Evolutionary conservation across 1,139 yeast genomes (phyloP).

Genomic region (Nadsonia starkeyi-henricii): DNA sequence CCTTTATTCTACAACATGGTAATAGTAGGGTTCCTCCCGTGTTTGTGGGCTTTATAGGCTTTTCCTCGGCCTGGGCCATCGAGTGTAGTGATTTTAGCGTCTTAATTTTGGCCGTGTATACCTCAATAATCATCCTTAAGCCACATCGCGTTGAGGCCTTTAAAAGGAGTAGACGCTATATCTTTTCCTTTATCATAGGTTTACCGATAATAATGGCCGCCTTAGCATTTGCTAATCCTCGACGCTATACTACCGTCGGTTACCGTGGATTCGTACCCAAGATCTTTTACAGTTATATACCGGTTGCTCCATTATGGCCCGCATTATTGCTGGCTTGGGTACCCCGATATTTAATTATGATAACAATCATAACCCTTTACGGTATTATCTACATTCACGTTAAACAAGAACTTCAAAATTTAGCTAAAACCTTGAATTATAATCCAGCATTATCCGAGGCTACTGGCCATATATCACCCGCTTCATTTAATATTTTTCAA

Average conservation of each 20-base stretch:
- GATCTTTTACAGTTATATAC: constrained; percentile 34
- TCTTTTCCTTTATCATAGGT: not conserved
- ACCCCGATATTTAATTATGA: constrained; percentile 57
- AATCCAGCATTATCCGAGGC: too few relatives aligned
- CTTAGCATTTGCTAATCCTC: constrained; percentile 3
- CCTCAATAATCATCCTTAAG: constrained; percentile 3
- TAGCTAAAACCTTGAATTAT: constrained; percentile 2
- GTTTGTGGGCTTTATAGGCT: constrained; percentile 4
- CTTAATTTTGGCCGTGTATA: constrained; percentile 3
- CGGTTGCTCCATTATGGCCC: constrained; percentile 63
- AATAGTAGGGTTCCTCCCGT: not conserved
- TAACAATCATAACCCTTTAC: constrained; percentile 52
- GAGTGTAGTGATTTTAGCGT: constrained; percentile 5
- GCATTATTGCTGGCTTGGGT: constrained; percentile 68
- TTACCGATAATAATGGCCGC: constrained; percentile 4
- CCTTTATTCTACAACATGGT: not conserved
- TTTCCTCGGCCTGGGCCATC: constrained; percentile 3
- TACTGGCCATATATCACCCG: too few relatives aligned
- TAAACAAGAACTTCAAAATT: constrained; percentile 1
- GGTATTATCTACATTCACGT: constrained; percentile 40
- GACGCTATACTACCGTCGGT: constrained; percentile 1
- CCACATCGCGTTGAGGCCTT: not conserved
- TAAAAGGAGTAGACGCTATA: not conserved
- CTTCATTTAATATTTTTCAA: too few relatives aligned
- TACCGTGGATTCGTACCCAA: constrained; percentile 5